Conservation (phyloP, 768 basidiomycete genomes). For the Dioszegia aurantiaca region DNA sequence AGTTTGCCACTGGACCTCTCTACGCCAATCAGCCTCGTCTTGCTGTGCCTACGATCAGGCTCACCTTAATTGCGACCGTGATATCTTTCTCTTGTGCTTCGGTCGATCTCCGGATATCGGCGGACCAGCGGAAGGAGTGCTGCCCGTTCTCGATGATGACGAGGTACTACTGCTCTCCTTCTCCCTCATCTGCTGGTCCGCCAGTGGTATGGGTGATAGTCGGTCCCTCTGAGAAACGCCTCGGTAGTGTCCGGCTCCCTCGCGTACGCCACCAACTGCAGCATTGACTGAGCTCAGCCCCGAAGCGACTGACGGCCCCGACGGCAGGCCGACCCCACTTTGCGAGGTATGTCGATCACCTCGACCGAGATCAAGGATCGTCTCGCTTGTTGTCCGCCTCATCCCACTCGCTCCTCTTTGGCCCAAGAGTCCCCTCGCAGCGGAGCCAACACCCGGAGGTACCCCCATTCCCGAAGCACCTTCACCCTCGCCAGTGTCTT, state of each 20-base stretch:
- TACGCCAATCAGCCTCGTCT: neutral
- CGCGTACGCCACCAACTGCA: neutral
- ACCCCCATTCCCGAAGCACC: neutral
- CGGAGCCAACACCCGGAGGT: neutral
- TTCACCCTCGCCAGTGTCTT: neutral
- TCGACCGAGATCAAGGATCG: neutral
- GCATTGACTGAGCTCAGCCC: neutral
- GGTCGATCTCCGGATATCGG: constrained; percentile 20
- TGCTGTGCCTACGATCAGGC: neutral
- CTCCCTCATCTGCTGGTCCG: neutral
- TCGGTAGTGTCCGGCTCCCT: neutral
- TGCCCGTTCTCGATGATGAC: neutral
- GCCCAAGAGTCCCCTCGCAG: neutral
- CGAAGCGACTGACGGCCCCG: neutral
- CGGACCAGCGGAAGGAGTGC: neutral
- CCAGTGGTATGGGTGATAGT: neutral
- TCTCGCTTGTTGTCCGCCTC: constrained; percentile 22
- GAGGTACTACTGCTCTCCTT: neutral
- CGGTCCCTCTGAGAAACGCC: constrained; percentile 8
- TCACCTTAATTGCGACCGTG: constrained; percentile 43
- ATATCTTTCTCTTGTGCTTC: constrained; percentile 46
- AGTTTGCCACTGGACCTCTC: constrained; percentile 42
- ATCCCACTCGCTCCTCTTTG: constrained; percentile 12
- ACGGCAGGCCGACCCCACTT: neutral
- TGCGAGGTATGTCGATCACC: neutral